phyloP scores from a whole-genome alignment of 2,329 filamentous ascomycete species.

The Aspergillus pseudonomiae region DNA sequence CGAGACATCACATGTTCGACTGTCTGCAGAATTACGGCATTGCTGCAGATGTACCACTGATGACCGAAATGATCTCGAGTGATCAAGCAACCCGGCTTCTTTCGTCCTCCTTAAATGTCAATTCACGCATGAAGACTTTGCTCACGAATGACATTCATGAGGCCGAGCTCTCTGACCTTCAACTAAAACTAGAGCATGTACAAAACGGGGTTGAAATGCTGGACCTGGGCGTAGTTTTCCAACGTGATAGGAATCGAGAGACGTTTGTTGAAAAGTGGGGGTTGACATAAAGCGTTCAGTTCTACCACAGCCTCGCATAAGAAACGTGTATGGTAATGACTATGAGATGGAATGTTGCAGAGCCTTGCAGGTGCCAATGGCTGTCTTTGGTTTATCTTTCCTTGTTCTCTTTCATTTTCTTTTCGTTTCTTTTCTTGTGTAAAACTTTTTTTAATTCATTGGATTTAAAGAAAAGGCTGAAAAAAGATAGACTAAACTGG shows the following conservation, averaged over 20 bases:
- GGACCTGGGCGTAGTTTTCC: conserved; percentile 36
- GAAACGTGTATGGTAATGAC: not conserved
- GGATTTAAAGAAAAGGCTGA: no score
- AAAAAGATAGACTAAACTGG: no score
- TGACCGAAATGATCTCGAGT: conserved; percentile 30
- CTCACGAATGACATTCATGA: conserved; percentile 33
- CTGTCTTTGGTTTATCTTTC: not conserved
- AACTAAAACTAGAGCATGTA: conserved; percentile 32
- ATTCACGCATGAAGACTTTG: conserved; percentile 33
- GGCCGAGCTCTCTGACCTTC: conserved; percentile 31
- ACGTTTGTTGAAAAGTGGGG: conserved; percentile 39
- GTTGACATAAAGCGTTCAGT: not conserved
- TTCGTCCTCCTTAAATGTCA: conserved; percentile 31
- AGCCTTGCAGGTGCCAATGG: not conserved
- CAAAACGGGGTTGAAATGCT: conserved; percentile 39
- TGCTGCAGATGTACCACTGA: conserved; percentile 35
- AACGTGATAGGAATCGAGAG: conserved; percentile 33
- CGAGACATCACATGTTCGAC: conserved; percentile 33
- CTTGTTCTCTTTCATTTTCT: not conserved
- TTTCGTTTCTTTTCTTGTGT: not conserved
- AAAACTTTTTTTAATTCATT: no score
- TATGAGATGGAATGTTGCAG: not conserved
- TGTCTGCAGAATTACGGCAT: conserved; percentile 30
- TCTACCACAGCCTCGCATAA: not conserved
- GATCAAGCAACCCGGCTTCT: conserved; percentile 39